Evolutionary conservation across 139 green algal genomes (phyloP).

Genomic region (Chlamydomonas incerta): DNA sequence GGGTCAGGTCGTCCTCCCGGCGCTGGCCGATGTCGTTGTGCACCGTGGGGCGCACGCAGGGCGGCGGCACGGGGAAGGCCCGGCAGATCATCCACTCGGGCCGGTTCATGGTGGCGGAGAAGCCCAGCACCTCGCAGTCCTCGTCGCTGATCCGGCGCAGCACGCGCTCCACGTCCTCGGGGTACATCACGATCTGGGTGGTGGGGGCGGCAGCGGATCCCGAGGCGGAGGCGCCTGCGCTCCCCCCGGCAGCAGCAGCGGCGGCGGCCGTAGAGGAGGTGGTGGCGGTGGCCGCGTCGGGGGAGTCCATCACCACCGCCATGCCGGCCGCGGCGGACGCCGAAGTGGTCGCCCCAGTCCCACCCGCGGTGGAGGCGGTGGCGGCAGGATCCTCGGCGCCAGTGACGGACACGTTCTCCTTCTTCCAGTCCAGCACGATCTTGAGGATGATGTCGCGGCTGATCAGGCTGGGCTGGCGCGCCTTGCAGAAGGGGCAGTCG

Average conservation of each 20-base stretch:
- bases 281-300: too few relatives aligned
- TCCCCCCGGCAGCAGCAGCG: too few relatives aligned
- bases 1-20: constrained; percentile 97
- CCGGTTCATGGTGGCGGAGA: constrained; percentile 80
- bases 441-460: background rate
- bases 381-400: constrained; percentile 96
- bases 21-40: constrained; percentile 87
- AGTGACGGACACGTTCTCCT: constrained; percentile 97
- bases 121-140: constrained; percentile 91
- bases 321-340: too few relatives aligned
- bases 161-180: too few relatives aligned
- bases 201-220: too few relatives aligned
- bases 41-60: constrained; percentile 86
- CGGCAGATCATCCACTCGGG: constrained; percentile 97
- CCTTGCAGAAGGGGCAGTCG: too few relatives aligned
- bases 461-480: background rate
- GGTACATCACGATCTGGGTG: too few relatives aligned
- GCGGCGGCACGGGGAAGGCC: constrained; percentile 95
- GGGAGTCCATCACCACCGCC: too few relatives aligned
- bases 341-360: too few relatives aligned
- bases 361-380: too few relatives aligned
- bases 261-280: too few relatives aligned
- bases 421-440: constrained; percentile 32
- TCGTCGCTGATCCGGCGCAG: constrained; percentile 93
- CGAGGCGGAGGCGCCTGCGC: too few relatives aligned